Base-by-base conservation (phyloP, 768 basidiomycete species). In the Trichaptum fuscoviolaceum region DNA sequence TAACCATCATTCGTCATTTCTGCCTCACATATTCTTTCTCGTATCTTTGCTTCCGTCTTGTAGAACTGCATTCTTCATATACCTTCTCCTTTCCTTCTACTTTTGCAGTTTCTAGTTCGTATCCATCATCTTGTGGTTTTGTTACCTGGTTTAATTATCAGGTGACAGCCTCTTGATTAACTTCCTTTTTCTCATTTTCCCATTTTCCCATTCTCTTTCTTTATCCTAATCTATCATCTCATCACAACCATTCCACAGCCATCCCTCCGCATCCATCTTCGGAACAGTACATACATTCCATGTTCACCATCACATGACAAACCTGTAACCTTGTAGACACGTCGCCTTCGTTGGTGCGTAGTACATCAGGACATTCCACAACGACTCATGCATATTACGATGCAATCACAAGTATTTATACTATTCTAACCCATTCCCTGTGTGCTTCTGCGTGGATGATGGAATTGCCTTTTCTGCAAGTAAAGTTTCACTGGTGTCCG, bases 381-480 rank as follows among this genome's bases (percentile, higher is more conserved):
- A 52, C 42, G 42, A 52, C 42, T 52, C 42, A 52, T 52, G 42
- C 42, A 52, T 52, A 52, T 52, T 12, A 52, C 42, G 42, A 52
- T 52, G 42, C 42, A 52, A 52, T 52, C 42, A 52, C 42, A 52
- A 52, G 42, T 52, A 52, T 52, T 52, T 52, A 52, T 52, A 52
- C 42, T 52, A 52, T 52, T 52, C 12, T 52, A 52, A 52, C 5
- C 42, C 42, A 52, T 15, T 52, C 42, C 12, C 10, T 52, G 42
- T 52, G 42, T 52, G 42, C 42, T 20, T 52, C 42, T 20, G 42
- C 20, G 42, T 52, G 42, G 20, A 30, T 30, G 30, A 30, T 30
- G 8, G 42, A 12, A 52, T 20, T 52, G 20, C 42, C 20, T 52
- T 12, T 52, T 12, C 42, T 12, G 42, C 3, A 3, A 15, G 15